A percentile compares a stretch with the other conserved stretches of the same genome.
These are phyloP conservation scores for Candida taoyuanica DNA, from an alignment of 805 yeast species.

Conservation along the genomic window DNA sequence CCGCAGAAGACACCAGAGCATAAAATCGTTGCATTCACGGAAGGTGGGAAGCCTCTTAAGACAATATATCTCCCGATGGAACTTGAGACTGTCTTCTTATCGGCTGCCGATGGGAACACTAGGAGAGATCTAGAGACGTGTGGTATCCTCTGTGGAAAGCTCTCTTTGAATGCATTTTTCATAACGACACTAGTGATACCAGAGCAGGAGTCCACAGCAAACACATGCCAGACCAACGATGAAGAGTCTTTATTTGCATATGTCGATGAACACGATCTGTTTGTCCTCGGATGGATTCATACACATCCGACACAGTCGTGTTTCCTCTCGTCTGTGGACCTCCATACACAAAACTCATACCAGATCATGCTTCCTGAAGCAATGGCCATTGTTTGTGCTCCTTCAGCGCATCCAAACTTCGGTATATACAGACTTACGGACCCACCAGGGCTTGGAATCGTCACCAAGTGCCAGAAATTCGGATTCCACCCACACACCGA, in stretches of 20 bases:
- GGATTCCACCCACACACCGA: slow-evolving; percentile 65
- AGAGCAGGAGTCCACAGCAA: slow-evolving; percentile 55
- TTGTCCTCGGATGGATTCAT: slow-evolving; percentile 72
- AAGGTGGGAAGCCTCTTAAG: slow-evolving; percentile 52
- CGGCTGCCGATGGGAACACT: slow-evolving; percentile 48
- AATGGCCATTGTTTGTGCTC: slow-evolving; percentile 63
- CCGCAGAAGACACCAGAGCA: slow-evolving; percentile 25
- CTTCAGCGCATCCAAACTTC: slow-evolving; percentile 36
- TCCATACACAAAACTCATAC: slow-evolving; percentile 65
- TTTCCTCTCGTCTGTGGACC: slow-evolving; percentile 58
- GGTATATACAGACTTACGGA: slow-evolving; percentile 61
- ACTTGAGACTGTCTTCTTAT: slow-evolving; percentile 40
- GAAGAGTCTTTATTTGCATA: slow-evolving; percentile 55
- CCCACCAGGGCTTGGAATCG: slow-evolving; percentile 56
- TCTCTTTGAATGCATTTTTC: slow-evolving; percentile 58
- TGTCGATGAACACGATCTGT: slow-evolving; percentile 50
- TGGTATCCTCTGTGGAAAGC: slow-evolving; percentile 60
- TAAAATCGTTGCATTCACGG: slow-evolving; percentile 41
- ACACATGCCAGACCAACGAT: slow-evolving; percentile 57
- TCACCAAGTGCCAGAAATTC: slow-evolving; percentile 43
- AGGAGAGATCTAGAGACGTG: slow-evolving; percentile 52
- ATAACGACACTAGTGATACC: slow-evolving; percentile 60
- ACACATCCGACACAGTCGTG: slow-evolving; percentile 75
- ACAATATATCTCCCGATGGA: slow-evolving; percentile 45
- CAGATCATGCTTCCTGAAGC: slow-evolving; percentile 70